Percentiles rank a stretch among this genome's conserved stretches.
Evolutionary conservation across 1,139 yeast species (phyloP).

Genomic region (Arxiozyma slooffiae): DNA sequence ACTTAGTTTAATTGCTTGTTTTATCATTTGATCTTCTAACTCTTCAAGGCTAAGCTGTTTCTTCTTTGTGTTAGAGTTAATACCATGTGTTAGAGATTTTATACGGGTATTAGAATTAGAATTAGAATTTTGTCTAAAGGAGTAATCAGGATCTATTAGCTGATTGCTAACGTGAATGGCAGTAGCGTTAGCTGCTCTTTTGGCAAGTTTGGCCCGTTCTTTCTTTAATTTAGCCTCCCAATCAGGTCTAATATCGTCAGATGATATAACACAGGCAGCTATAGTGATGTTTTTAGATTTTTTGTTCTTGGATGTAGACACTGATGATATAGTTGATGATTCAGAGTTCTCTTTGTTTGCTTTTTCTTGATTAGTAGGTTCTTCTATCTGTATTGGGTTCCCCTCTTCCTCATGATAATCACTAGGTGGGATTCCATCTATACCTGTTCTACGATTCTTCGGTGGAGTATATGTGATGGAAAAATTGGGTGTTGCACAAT

Average conservation of each 20-base stretch:
- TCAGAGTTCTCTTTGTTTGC: not conserved
- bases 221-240: slow-evolving; percentile 70
- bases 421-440: slow-evolving; percentile 27
- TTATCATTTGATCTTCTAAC: slow-evolving; percentile 70
- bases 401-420: slow-evolving; percentile 5
- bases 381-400: not conserved
- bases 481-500: slow-evolving; percentile 80
- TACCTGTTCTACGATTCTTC: slow-evolving; percentile 44
- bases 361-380: not conserved
- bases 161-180: slow-evolving; percentile 75
- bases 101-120: slow-evolving; percentile 12
- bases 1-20: slow-evolving; percentile 70
- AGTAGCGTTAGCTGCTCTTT: slow-evolving; percentile 87
- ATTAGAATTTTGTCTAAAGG: slow-evolving; percentile 13
- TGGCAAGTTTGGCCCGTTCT: slow-evolving; percentile 69
- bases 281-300: not conserved
- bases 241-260: slow-evolving; percentile 81
- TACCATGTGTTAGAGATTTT: not conserved
- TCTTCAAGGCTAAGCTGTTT: slow-evolving; percentile 30
- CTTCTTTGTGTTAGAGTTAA: slow-evolving; percentile 7
- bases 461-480: slow-evolving; percentile 75
- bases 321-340: not conserved
- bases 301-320: not conserved
- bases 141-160: slow-evolving; percentile 38
- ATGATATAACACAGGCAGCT: slow-evolving; percentile 36